Percentiles rank a stretch among this genome's conserved stretches.
These are phyloP conservation scores for Aspergillus sp. DNA, from an alignment of 2,329 filamentous ascomycete species.

Conservation along the genomic window DNA sequence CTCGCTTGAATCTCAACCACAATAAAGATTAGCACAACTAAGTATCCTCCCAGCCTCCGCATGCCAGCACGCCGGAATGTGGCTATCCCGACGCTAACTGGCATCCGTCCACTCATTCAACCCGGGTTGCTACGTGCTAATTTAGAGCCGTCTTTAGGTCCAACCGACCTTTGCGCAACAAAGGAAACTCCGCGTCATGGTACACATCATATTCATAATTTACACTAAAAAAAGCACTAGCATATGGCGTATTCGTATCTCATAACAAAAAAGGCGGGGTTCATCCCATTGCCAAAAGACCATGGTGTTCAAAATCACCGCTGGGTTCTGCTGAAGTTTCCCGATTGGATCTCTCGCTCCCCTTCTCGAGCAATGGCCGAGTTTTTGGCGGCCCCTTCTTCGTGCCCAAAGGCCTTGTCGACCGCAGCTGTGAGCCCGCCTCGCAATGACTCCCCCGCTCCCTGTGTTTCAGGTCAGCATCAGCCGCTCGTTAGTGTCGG, in stretches of 20 bases:
- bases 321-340: conserved; percentile 25
- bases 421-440: conserved; percentile 40
- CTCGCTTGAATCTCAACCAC: too few relatives aligned
- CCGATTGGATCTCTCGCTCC: conserved; percentile 35
- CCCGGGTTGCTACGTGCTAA: background rate
- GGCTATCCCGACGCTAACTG: background rate
- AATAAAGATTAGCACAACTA: background rate
- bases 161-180: background rate
- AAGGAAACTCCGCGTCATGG: background rate
- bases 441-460: conserved; percentile 44
- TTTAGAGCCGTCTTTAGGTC: background rate
- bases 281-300: background rate
- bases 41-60: background rate
- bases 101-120: background rate
- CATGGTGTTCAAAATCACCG: conserved; percentile 1
- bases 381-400: conserved; percentile 39
- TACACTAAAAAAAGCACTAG: background rate
- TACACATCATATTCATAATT: background rate
- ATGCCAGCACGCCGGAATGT: background rate
- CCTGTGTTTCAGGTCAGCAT: conserved; percentile 28
- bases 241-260: background rate
- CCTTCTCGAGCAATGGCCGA: conserved; percentile 39
- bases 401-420: conserved; percentile 41
- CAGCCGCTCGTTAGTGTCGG: background rate
- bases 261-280: background rate